Percentiles rank a stretch among this genome's conserved stretches.
Conservation (phyloP, 1,284 basidiomycete species). For the Moesziomyces sp. region DNA sequence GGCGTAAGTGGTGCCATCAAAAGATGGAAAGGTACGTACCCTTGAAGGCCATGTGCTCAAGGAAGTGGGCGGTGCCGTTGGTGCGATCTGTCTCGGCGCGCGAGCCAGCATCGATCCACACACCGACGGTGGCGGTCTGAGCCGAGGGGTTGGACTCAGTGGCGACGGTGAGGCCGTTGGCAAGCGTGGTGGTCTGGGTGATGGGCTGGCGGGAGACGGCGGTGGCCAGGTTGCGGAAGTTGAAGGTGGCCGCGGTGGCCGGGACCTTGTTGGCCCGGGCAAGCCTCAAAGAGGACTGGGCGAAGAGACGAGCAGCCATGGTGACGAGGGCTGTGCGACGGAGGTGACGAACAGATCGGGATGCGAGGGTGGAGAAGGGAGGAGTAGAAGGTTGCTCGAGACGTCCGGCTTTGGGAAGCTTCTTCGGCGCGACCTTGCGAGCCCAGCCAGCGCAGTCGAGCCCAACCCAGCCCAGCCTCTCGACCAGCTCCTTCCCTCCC, state of each 20-base stretch:
- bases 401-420: constrained; percentile 10
- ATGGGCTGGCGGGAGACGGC: constrained; percentile 54
- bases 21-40: constrained; percentile 50
- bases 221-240: constrained; percentile 50
- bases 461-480: background rate
- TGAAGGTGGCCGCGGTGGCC: constrained; percentile 44
- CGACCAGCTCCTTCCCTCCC: too few species aligned
- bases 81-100: constrained; percentile 93
- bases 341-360: constrained; percentile 1
- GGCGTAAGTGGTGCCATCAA: constrained; percentile 1
- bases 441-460: background rate
- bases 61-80: constrained; percentile 97
- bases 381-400: constrained; percentile 1
- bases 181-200: constrained; percentile 63
- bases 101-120: constrained; percentile 99
- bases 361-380: constrained; percentile 11
- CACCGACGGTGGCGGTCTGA: constrained; percentile 97
- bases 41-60: constrained; percentile 88
- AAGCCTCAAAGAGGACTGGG: constrained; percentile 53
- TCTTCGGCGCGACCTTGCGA: background rate
- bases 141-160: constrained; percentile 87
- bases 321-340: constrained; percentile 34
- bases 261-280: constrained; percentile 47
- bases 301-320: constrained; percentile 55
- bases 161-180: constrained; percentile 67